A percentile compares a stretch with the other conserved stretches of the same genome.
Evolutionary conservation across 352 stramenopile genomes (phyloP).

Genomic region (Phytopythium cucurbitacearum): DNA sequence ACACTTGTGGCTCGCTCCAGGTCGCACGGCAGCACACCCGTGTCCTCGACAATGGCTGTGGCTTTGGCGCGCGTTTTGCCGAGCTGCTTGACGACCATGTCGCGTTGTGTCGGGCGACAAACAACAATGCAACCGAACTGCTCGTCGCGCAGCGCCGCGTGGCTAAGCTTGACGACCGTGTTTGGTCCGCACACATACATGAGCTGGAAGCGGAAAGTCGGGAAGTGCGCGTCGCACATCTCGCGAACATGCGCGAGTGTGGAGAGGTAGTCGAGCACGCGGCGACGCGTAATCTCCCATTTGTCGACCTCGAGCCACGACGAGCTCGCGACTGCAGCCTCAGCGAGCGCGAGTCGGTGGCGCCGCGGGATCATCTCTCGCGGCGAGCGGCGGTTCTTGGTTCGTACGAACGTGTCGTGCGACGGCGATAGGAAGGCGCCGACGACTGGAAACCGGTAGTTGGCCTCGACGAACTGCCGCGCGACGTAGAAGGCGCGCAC

Average conservation of each 20-base stretch:
- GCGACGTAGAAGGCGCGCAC: slow-evolving; percentile 75
- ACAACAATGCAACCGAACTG: slow-evolving; percentile 68
- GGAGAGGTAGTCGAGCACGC: slow-evolving; percentile 74
- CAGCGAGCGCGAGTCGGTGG: slow-evolving; percentile 57
- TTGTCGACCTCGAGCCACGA: slow-evolving; percentile 86
- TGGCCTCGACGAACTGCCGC: slow-evolving; percentile 68
- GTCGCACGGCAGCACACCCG: slow-evolving; percentile 56
- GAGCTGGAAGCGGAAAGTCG: slow-evolving; percentile 54
- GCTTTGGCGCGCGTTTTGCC: slow-evolving; percentile 51
- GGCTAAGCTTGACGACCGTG: slow-evolving; percentile 74
- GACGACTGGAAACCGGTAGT: slow-evolving; percentile 76
- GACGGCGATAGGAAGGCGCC: slow-evolving; percentile 75
- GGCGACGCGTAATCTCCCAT: slow-evolving; percentile 71
- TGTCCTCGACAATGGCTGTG: slow-evolving; percentile 72
- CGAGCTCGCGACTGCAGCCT: slow-evolving; percentile 55
- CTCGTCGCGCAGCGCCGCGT: slow-evolving; percentile 59
- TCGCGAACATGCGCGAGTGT: slow-evolving; percentile 67
- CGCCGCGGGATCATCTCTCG: slow-evolving; percentile 75
- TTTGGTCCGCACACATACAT: slow-evolving; percentile 80
- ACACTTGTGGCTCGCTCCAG: slow-evolving; percentile 66
- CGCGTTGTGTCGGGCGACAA: slow-evolving; percentile 58
- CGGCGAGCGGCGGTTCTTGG: slow-evolving; percentile 65
- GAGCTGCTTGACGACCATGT: slow-evolving; percentile 71
- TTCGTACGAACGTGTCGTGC: slow-evolving; percentile 69
- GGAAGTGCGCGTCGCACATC: slow-evolving; percentile 71